phyloP scores from a whole-genome alignment of 1,284 basidiomycete genomes.

The Rhodotorula sp. region DNA sequence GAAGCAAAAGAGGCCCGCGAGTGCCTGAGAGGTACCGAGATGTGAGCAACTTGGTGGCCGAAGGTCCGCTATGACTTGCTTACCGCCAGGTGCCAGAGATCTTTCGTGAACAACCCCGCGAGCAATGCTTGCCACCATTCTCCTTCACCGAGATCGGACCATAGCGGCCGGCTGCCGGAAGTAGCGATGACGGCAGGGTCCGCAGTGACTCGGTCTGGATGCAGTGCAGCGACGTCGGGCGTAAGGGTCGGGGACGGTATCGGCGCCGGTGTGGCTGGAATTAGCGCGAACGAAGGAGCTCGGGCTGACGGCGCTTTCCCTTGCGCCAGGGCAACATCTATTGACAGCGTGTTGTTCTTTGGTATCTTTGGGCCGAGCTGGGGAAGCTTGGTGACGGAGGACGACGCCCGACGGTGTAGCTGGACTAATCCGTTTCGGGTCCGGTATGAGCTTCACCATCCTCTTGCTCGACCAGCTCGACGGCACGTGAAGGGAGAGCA shows the following conservation, averaged over 20 bases:
- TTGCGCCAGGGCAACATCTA: constrained; percentile 27
- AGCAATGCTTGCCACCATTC: constrained; percentile 35
- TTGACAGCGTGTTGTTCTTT: constrained; percentile 8
- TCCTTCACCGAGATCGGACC: constrained; percentile 19
- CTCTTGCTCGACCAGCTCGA: background rate
- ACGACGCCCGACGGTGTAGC: constrained; percentile 8
- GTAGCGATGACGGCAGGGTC: background rate
- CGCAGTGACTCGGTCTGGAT: constrained; percentile 17
- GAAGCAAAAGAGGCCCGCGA: constrained; percentile 46
- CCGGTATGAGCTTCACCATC: background rate
- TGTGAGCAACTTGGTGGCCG: background rate
- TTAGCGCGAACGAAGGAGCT: constrained; percentile 25
- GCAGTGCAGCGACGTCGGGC: constrained; percentile 18
- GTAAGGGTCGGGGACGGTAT: constrained; percentile 15
- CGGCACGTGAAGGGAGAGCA: background rate
- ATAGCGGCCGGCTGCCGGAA: background rate
- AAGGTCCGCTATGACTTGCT: background rate
- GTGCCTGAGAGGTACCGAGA: background rate
- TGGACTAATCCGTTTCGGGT: background rate
- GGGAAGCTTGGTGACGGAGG: background rate
- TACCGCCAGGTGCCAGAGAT: constrained; percentile 32
- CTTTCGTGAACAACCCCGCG: constrained; percentile 18
- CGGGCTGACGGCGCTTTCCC: background rate
- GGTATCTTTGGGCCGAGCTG: background rate
- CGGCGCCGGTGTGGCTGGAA: constrained; percentile 26